Evolutionary conservation across 1,284 basidiomycete species (phyloP).

Genomic region (Sanghuangporus baumii): DNA sequence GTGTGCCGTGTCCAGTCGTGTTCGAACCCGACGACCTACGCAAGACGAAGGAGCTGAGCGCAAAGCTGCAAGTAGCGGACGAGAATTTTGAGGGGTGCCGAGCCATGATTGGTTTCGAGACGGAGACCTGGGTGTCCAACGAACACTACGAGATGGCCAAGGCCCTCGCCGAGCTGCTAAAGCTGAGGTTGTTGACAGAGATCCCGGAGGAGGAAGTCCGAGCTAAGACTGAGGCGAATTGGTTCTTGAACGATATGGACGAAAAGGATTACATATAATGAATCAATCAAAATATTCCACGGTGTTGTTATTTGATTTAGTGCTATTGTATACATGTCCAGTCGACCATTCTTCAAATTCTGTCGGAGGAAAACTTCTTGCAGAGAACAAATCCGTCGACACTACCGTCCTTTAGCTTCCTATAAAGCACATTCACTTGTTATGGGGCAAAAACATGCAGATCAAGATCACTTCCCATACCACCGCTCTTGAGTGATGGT

Average conservation of each 20-base stretch:
- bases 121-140: conserved; percentile 37
- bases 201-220: conserved; percentile 28
- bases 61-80: conserved; percentile 27
- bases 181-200: conserved; percentile 28
- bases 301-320: neutral
- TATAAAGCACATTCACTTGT: too few relatives aligned
- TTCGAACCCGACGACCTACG: conserved; percentile 38
- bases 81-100: conserved; percentile 29
- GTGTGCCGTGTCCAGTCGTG: conserved; percentile 38
- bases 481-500: too few relatives aligned
- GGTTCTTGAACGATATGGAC: conserved; percentile 43
- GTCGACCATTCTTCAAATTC: too few relatives aligned
- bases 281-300: conserved; percentile 6
- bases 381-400: too few relatives aligned
- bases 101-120: conserved; percentile 24
- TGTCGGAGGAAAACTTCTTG: too few relatives aligned
- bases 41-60: conserved; percentile 33
- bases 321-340: neutral
- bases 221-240: conserved; percentile 32
- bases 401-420: too few relatives aligned
- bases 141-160: conserved; percentile 34
- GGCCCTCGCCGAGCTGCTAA: conserved; percentile 29
- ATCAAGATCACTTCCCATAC: too few relatives aligned
- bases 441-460: too few relatives aligned
- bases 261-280: conserved; percentile 35